Evolutionary conservation across 2,329 filamentous ascomycete species (phyloP).

Genomic region (Hysterium pulicare): DNA sequence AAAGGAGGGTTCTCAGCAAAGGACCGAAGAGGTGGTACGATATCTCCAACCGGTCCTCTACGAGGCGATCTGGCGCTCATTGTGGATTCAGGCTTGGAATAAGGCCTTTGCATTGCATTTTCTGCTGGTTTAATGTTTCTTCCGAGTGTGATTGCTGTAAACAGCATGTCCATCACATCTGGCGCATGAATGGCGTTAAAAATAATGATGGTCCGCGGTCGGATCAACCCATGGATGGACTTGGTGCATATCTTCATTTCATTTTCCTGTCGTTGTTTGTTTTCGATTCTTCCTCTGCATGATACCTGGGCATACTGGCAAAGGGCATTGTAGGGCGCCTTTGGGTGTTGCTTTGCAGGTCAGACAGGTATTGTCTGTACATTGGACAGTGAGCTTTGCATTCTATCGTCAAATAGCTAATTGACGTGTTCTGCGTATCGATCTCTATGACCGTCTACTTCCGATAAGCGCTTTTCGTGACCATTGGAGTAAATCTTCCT

Average conservation of each 20-base stretch:
- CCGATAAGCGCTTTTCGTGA: no score
- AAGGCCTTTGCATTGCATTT: constrained; percentile 18
- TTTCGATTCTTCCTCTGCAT: constrained; percentile 14
- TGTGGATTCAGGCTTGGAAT: constrained; percentile 8
- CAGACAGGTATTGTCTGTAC: no score
- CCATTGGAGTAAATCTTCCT: no score
- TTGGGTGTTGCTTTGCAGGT: no score
- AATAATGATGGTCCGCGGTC: not conserved
- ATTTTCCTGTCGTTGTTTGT: not conserved
- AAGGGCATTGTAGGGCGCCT: constrained; percentile 1
- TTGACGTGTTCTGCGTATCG: no score
- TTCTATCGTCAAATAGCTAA: no score
- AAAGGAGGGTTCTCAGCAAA: constrained; percentile 16
- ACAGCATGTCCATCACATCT: constrained; percentile 3
- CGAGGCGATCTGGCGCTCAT: constrained; percentile 21
- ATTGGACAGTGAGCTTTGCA: no score
- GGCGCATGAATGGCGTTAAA: constrained; percentile 3
- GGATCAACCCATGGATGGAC: not conserved
- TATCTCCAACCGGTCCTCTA: constrained; percentile 17
- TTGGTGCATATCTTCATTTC: not conserved
- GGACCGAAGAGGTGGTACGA: constrained; percentile 22
- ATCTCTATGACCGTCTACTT: no score
- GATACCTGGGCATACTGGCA: constrained; percentile 27
- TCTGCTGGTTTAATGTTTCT: constrained; percentile 15
- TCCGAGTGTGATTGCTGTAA: constrained; percentile 1